Conservation (phyloP, 345 rosid genomes). For the Arabidopsis thaliana region TAIR10.1 NC_003071.7:19262001-19262500, state of each 20-base stretch:
- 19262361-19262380: slow-evolving; percentile 24
- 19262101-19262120: slow-evolving; percentile 42
- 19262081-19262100: slow-evolving; percentile 54
- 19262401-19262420: slow-evolving; percentile 11
- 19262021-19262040: slow-evolving; percentile 66
- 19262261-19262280: slow-evolving; percentile 19
- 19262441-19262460: slow-evolving; percentile 19
- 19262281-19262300: slow-evolving; percentile 26
- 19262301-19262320: slow-evolving; percentile 29
- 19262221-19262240: slow-evolving; percentile 70
- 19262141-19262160: slow-evolving; percentile 31
- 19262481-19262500: background rate
- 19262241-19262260: slow-evolving; percentile 43
- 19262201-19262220: slow-evolving; percentile 70
- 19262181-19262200: slow-evolving; percentile 35
- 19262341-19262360: background rate
- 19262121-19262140: slow-evolving; percentile 31
- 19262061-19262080: slow-evolving; percentile 51
- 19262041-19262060: slow-evolving; percentile 81
- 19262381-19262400: slow-evolving; percentile 9
- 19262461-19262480: background rate
- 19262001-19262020: slow-evolving; percentile 28
- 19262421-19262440: slow-evolving; percentile 13
- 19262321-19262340: slow-evolving; percentile 35
- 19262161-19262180: slow-evolving; percentile 42